phyloP scores from a whole-genome alignment of 306 rosid genomes.

The Inga leiocalycina region DNA sequence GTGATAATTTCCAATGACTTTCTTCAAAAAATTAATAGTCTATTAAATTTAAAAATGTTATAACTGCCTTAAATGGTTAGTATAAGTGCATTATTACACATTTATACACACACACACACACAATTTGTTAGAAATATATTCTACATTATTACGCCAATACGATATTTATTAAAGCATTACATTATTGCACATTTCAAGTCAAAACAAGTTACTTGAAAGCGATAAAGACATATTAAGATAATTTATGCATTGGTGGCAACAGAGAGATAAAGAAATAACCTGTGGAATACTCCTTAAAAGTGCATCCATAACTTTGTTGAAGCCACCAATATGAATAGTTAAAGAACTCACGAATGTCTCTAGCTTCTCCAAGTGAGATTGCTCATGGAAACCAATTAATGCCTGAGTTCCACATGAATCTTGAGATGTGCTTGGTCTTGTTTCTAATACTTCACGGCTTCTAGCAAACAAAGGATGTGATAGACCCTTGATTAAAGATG shows the following conservation, averaged over 20 bases:
- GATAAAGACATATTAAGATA: no score
- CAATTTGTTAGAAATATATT: no score
- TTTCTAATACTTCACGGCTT: not conserved
- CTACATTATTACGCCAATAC: not conserved
- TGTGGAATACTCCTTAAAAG: not conserved
- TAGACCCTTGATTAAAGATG: not conserved
- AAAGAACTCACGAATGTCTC: not conserved
- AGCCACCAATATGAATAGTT: not conserved
- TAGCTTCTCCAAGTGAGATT: not conserved
- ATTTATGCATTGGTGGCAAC: not conserved
- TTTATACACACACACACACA: no score
- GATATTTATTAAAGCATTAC: no score
- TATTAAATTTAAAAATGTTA: no score
- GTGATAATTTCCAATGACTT: not conserved
- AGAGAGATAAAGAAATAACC: not conserved
- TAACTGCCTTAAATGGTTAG: not conserved
- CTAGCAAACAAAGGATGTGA: not conserved
- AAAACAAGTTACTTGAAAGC: no score
- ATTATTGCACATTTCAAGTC: no score
- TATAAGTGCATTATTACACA: not conserved
- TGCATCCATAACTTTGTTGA: not conserved
- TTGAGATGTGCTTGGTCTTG: not conserved
- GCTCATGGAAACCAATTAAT: not conserved
- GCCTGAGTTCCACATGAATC: not conserved
- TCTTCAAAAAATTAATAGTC: not conserved